Percentiles rank a stretch among this genome's conserved stretches.
Conservation (phyloP, 768 basidiomycete species). For the Cystobasidium onofrii region DNA sequence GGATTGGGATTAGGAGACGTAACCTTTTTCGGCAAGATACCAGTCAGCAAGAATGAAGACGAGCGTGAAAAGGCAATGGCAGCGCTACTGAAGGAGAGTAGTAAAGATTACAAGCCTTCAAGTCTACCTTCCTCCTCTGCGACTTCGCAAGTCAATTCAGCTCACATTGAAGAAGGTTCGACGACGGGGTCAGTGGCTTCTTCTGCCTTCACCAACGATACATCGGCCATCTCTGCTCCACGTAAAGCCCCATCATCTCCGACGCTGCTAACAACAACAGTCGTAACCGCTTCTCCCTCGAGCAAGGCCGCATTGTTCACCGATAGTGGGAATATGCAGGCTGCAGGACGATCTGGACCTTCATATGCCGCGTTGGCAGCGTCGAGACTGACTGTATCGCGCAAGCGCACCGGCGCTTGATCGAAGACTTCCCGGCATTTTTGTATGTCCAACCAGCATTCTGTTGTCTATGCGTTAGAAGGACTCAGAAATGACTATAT, state of each 20-base stretch:
- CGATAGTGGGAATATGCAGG: neutral
- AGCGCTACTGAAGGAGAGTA: slow-evolving; percentile 20
- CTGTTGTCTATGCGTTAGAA: too few species aligned
- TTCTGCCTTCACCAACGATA: neutral
- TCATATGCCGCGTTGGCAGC: neutral
- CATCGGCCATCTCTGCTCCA: neutral
- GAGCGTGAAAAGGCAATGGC: slow-evolving; percentile 18
- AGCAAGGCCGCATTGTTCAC: neutral
- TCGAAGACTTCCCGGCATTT: too few species aligned
- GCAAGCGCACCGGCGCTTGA: neutral
- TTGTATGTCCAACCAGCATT: too few species aligned
- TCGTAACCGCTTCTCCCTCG: neutral
- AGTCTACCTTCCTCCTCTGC: neutral
- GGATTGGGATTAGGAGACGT: slow-evolving; percentile 12
- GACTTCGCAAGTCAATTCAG: neutral
- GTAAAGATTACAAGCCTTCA: neutral
- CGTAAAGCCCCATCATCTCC: neutral
- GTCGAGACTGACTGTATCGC: neutral
- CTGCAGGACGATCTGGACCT: neutral
- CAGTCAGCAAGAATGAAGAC: slow-evolving; percentile 16
- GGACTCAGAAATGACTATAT: too few species aligned
- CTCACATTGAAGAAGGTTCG: neutral
- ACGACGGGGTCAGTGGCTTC: neutral
- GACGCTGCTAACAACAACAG: neutral
- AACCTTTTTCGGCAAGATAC: slow-evolving; percentile 26